Evolutionary conservation across 2,329 filamentous ascomycete species (phyloP).

Genomic region (Neonectria hederae): DNA sequence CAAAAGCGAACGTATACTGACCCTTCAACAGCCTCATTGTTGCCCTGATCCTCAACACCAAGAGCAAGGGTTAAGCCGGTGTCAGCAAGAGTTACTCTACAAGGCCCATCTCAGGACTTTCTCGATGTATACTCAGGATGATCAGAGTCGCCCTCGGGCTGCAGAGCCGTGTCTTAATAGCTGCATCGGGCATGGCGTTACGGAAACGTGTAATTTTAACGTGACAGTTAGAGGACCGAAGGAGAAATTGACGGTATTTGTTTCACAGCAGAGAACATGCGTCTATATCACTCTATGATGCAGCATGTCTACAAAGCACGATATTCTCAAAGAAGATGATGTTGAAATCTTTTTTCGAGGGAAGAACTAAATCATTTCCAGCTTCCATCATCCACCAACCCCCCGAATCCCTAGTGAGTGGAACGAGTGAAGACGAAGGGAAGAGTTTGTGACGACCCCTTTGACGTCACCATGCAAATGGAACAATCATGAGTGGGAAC

Average conservation of each 20-base stretch:
- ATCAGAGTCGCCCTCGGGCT: constrained; percentile 28
- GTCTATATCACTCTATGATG: constrained; percentile 19
- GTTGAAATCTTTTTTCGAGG: constrained; percentile 27
- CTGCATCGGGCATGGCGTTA: constrained; percentile 53
- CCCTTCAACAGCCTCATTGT: constrained; percentile 77
- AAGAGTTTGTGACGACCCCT: constrained; percentile 21
- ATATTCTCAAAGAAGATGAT: constrained; percentile 3
- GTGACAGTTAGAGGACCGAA: constrained; percentile 42
- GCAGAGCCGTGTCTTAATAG: constrained; percentile 45
- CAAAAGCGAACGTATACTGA: constrained; percentile 10
- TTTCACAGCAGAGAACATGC: constrained; percentile 24
- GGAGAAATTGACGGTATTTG: constrained; percentile 38
- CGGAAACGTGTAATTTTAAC: constrained; percentile 49
- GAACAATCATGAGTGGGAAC: constrained; percentile 12
- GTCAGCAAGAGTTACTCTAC: constrained; percentile 12
- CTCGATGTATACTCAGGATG: constrained; percentile 29
- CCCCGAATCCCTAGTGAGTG: constrained; percentile 23
- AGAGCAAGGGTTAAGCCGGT: constrained; percentile 68
- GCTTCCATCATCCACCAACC: constrained; percentile 15
- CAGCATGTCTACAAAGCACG: constrained; percentile 10
- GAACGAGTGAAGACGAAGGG: constrained; percentile 32
- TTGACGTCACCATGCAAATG: constrained; percentile 22
- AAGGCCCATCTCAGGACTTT: constrained; percentile 3
- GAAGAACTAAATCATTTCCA: constrained; percentile 31
- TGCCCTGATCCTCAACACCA: constrained; percentile 91